phyloP scores from a whole-genome alignment of 345 rosid genomes.

The Heritiera fomes region DNA sequence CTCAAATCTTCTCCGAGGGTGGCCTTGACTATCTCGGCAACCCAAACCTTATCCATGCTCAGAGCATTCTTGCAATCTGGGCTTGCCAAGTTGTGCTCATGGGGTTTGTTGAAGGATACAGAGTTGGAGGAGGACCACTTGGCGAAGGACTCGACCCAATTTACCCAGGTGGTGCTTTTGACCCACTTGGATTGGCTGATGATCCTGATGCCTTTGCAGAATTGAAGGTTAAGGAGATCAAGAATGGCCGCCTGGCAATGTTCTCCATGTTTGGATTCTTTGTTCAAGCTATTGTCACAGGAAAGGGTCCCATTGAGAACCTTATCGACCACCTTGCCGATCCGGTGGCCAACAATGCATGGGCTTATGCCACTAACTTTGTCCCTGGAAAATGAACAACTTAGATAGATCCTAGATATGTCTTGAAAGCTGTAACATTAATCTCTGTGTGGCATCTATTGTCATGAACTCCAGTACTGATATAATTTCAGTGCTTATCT shows the following conservation, averaged over 20 bases:
- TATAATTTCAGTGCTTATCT: background rate
- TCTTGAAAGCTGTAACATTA: slow-evolving; percentile 18
- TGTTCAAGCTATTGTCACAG: slow-evolving; percentile 93
- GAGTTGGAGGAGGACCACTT: slow-evolving; percentile 93
- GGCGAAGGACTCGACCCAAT: slow-evolving; percentile 96
- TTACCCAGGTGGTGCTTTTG: slow-evolving; percentile 96
- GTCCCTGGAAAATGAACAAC: slow-evolving; percentile 80
- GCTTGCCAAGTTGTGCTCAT: slow-evolving; percentile 90
- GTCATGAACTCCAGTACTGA: background rate
- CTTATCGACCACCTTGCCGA: slow-evolving; percentile 84
- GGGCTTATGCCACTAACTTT: slow-evolving; percentile 98
- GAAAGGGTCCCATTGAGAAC: slow-evolving; percentile 96
- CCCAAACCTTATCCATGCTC: slow-evolving; percentile 93
- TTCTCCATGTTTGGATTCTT: slow-evolving; percentile 96
- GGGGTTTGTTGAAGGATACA: slow-evolving; percentile 95
- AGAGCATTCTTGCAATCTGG: slow-evolving; percentile 97
- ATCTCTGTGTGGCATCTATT: slow-evolving; percentile 6
- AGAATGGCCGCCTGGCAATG: slow-evolving; percentile 94
- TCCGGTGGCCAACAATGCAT: slow-evolving; percentile 89
- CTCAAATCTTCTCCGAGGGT: slow-evolving; percentile 93
- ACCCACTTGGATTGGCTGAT: slow-evolving; percentile 85
- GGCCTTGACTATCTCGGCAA: slow-evolving; percentile 96
- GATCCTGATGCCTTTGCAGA: slow-evolving; percentile 96
- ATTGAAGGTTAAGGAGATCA: slow-evolving; percentile 92
- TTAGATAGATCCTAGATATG: background rate